Evolutionary conservation across 139 green algal species (phyloP).

Genomic region (Picochlorum sp.): DNA sequence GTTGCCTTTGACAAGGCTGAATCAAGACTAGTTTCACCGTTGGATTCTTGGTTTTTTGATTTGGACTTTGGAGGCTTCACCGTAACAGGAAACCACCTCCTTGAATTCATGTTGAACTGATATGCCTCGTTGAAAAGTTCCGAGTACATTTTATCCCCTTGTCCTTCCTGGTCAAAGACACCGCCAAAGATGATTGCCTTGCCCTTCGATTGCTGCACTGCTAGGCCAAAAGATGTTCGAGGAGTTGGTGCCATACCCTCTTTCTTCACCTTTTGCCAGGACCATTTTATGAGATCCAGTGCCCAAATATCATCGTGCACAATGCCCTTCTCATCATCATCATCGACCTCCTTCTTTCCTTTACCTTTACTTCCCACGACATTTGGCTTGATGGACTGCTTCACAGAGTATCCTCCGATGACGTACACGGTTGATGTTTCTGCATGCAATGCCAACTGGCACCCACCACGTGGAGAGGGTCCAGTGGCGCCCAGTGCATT

Average conservation of each 20-base stretch:
- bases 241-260: conserved; percentile 71
- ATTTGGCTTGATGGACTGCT: conserved; percentile 39
- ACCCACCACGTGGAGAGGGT: conserved; percentile 59
- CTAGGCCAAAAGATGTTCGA: conserved; percentile 75
- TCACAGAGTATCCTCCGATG: conserved; percentile 86
- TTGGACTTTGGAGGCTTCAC: conserved; percentile 26
- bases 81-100: conserved; percentile 62
- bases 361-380: not conserved
- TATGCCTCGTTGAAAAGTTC: conserved; percentile 86
- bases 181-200: conserved; percentile 87
- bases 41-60: conserved; percentile 1
- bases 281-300: conserved; percentile 41
- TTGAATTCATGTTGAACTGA: conserved; percentile 61
- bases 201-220: conserved; percentile 43
- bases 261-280: conserved; percentile 85
- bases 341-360: conserved; percentile 54
- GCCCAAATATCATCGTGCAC: conserved; percentile 83
- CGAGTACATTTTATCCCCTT: conserved; percentile 52
- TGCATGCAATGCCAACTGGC: conserved; percentile 54
- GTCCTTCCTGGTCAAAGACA: conserved; percentile 78
- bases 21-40: conserved; percentile 16
- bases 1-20: conserved; percentile 19
- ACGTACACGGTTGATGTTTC: conserved; percentile 60
- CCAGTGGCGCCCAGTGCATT: conserved; percentile 4
- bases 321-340: conserved; percentile 69